These are phyloP conservation scores for Lentinula edodes DNA, from an alignment of 768 basidiomycete species.

Conservation along the genomic window DNA sequence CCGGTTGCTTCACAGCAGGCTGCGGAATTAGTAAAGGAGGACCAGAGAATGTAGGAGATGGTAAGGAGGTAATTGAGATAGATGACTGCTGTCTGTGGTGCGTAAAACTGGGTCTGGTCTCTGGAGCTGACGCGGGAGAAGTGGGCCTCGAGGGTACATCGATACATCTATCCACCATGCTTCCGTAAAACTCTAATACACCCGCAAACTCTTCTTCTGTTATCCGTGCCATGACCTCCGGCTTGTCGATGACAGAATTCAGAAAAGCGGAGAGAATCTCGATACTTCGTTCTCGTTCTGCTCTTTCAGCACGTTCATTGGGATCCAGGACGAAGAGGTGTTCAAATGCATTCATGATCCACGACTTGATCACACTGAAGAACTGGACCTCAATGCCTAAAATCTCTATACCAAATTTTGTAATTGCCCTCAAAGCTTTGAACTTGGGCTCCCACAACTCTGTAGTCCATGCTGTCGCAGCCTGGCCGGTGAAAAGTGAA, in stretches of 20 bases:
- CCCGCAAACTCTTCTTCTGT: slow-evolving; percentile 50
- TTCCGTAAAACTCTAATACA: slow-evolving; percentile 57
- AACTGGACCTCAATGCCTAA: slow-evolving; percentile 59
- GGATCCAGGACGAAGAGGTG: slow-evolving; percentile 31
- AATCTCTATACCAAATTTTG: slow-evolving; percentile 53
- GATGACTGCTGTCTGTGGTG: slow-evolving; percentile 7
- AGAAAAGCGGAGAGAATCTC: slow-evolving; percentile 57
- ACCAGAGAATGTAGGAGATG: slow-evolving; percentile 2
- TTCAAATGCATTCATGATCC: slow-evolving; percentile 65
- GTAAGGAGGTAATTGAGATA: slow-evolving; percentile 3
- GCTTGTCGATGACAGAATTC: slow-evolving; percentile 39
- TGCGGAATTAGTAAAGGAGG: neutral
- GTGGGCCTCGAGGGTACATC: slow-evolving; percentile 19
- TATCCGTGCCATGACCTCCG: slow-evolving; percentile 54
- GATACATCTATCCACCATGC: slow-evolving; percentile 51
- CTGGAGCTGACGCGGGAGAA: neutral
- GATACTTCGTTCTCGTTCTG: slow-evolving; percentile 61
- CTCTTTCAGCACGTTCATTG: slow-evolving; percentile 35
- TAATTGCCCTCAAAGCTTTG: slow-evolving; percentile 62
- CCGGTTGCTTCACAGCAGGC: slow-evolving; percentile 2
- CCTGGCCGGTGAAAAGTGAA: slow-evolving; percentile 48
- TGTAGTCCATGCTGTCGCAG: slow-evolving; percentile 43
- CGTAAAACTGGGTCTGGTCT: neutral
- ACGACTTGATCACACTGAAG: slow-evolving; percentile 50
- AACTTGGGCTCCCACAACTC: slow-evolving; percentile 71